These are phyloP conservation scores for Lipomyces yamanashiensis DNA, from an alignment of 805 yeast genomes.

Conservation along the genomic window DNA sequence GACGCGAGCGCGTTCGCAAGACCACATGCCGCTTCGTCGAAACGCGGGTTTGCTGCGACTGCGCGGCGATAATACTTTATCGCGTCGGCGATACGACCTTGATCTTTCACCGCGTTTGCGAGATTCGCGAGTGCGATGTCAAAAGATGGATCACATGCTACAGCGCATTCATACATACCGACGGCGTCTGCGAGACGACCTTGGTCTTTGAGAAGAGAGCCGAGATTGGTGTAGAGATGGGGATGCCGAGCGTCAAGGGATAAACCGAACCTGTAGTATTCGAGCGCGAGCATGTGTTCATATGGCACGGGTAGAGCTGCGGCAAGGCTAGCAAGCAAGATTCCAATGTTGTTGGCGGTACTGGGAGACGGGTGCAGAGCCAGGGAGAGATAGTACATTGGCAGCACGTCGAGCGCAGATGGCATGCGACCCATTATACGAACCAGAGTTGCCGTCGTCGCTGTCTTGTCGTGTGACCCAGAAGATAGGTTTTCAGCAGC, in stretches of 20 bases:
- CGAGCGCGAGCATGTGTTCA: slow-evolving; percentile 40
- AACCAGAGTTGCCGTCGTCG: slow-evolving; percentile 28
- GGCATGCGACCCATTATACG: slow-evolving; percentile 41
- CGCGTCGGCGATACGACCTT: slow-evolving; percentile 42
- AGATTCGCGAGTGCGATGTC: slow-evolving; percentile 44
- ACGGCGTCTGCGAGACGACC: slow-evolving; percentile 42
- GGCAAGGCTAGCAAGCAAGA: slow-evolving; percentile 40
- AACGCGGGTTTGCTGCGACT: slow-evolving; percentile 41
- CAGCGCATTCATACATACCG: slow-evolving; percentile 43
- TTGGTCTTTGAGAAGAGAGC: slow-evolving; percentile 44
- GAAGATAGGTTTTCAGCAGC: slow-evolving; percentile 3
- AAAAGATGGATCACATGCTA: slow-evolving; percentile 42
- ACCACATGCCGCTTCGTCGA: slow-evolving; percentile 44
- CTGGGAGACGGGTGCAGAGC: slow-evolving; percentile 43
- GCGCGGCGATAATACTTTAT: slow-evolving; percentile 43
- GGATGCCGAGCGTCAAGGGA: slow-evolving; percentile 44
- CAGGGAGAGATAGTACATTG: slow-evolving; percentile 42
- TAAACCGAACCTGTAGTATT: slow-evolving; percentile 43
- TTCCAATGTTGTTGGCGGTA: slow-evolving; percentile 46
- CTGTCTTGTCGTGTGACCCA: slow-evolving; percentile 9
- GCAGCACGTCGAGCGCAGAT: slow-evolving; percentile 40
- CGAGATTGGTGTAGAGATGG: slow-evolving; percentile 45
- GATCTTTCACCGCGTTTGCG: slow-evolving; percentile 44
- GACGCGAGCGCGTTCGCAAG: slow-evolving; percentile 42
- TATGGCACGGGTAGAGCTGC: slow-evolving; percentile 27